phyloP scores from a whole-genome alignment of 306 rosid species.

The Rosa lucieae region DNA sequence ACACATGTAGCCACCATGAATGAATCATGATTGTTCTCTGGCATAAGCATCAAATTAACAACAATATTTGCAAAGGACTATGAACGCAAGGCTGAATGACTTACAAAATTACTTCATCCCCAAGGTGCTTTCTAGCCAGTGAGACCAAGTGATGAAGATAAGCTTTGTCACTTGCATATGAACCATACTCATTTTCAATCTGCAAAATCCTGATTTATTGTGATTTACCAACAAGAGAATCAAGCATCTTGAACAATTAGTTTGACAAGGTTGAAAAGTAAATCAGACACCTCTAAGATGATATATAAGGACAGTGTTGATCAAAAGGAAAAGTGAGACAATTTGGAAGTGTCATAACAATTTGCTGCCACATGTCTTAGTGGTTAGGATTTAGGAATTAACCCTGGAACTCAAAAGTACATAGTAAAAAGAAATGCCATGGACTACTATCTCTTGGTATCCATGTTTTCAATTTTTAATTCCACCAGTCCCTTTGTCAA shows the following conservation, averaged over 20 bases:
- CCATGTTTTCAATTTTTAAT: background rate
- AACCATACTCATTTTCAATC: constrained; percentile 95
- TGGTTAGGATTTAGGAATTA: background rate
- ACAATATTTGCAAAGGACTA: constrained; percentile 7
- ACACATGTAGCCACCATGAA: background rate
- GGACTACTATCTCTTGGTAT: background rate
- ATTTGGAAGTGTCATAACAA: background rate
- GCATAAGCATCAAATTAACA: background rate
- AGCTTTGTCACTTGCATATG: constrained; percentile 76
- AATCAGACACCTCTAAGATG: background rate
- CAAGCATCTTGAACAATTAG: background rate
- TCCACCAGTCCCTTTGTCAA: background rate
- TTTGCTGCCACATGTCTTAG: background rate
- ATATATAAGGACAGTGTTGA: background rate
- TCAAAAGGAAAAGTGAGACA: background rate
- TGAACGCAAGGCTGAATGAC: constrained; percentile 32
- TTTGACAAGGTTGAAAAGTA: background rate
- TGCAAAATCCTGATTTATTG: constrained; percentile 39
- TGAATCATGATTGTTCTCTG: background rate
- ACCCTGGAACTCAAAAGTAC: background rate
- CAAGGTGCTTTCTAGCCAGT: constrained; percentile 71
- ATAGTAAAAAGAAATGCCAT: background rate
- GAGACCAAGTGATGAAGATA: constrained; percentile 75
- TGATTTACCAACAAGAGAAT: background rate
- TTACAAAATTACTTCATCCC: constrained; percentile 73